phyloP scores from a whole-genome alignment of 495 filamentous ascomycete species.

The Xylaria telfairii region DNA sequence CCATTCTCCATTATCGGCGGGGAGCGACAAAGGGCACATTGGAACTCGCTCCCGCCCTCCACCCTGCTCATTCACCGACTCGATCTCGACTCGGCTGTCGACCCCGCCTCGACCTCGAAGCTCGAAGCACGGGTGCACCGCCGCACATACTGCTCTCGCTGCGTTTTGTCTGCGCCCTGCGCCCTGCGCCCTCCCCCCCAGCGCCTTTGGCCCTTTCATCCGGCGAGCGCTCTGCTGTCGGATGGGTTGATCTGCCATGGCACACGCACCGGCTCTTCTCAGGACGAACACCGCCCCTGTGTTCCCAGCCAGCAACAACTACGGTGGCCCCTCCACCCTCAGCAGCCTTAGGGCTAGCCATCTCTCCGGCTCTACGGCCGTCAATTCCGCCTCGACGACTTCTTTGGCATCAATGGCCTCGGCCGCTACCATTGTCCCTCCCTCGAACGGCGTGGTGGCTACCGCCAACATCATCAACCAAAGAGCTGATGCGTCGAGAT shows the following conservation, averaged over 20 bases:
- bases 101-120: constrained; percentile 3
- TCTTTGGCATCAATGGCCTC: constrained; percentile 57
- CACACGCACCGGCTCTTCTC: constrained; percentile 54
- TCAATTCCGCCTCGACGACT: constrained; percentile 48
- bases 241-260: constrained; percentile 55
- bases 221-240: constrained; percentile 27
- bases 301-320: constrained; percentile 47
- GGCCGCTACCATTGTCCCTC: constrained; percentile 44
- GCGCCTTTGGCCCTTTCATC: constrained; percentile 3
- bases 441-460: constrained; percentile 66
- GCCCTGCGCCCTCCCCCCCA: too few relatives aligned
- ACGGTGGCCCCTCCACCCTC: constrained; percentile 49
- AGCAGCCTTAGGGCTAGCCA: constrained; percentile 58
- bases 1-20: constrained; percentile 13
- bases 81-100: neutral
- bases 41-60: neutral
- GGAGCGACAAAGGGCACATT: constrained; percentile 18
- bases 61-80: neutral
- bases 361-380: constrained; percentile 58
- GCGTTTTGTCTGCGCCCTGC: neutral
- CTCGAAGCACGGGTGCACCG: constrained; percentile 8
- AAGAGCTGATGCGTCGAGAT: constrained; percentile 82
- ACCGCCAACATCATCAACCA: constrained; percentile 95
- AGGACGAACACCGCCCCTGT: constrained; percentile 59
- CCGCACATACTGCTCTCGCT: neutral